A percentile compares a stretch with the other conserved stretches of the same genome.
Evolutionary conservation across 148 eudicot genomes (phyloP).

Genomic region (Chenopodium quinoa): DNA sequence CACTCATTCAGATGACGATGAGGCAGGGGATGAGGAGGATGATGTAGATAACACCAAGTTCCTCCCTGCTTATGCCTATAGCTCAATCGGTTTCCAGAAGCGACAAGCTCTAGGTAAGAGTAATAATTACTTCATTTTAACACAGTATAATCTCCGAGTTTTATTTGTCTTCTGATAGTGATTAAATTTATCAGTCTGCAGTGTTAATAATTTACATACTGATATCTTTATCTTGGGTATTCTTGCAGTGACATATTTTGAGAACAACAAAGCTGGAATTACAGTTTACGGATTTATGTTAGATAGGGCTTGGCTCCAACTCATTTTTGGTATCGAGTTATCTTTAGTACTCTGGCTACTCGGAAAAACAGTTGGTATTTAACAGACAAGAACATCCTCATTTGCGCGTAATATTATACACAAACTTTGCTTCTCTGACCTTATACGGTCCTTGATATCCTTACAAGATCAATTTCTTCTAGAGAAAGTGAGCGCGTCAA

Average conservation of each 20-base stretch:
- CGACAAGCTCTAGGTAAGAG: slow-evolving; percentile 87
- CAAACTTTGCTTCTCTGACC: background rate
- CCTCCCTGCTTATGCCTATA: slow-evolving; percentile 61
- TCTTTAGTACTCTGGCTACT: slow-evolving; percentile 86
- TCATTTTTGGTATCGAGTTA: slow-evolving; percentile 73
- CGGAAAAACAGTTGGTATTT: slow-evolving; percentile 59
- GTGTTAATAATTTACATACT: background rate
- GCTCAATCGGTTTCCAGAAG: slow-evolving; percentile 83
- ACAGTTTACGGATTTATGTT: slow-evolving; percentile 79
- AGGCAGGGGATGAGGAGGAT: slow-evolving; percentile 80
- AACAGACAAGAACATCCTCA: slow-evolving; percentile 20
- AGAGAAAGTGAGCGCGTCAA: background rate
- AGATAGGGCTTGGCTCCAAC: slow-evolving; percentile 71
- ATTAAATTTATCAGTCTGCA: background rate
- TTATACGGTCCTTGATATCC: background rate
- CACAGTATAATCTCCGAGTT: background rate
- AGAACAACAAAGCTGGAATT: slow-evolving; percentile 84
- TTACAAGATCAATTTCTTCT: background rate
- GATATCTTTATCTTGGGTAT: background rate
- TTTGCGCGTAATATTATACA: background rate
- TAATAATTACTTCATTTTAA: background rate
- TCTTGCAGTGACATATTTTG: slow-evolving; percentile 69
- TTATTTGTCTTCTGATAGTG: background rate
- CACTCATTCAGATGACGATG: slow-evolving; percentile 50
- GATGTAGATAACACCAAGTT: slow-evolving; percentile 66